A percentile compares a stretch with the other conserved stretches of the same genome.
Evolutionary conservation across 2,329 filamentous ascomycete genomes (phyloP).

Genomic region (Microcyclospora tardicrescens): DNA sequence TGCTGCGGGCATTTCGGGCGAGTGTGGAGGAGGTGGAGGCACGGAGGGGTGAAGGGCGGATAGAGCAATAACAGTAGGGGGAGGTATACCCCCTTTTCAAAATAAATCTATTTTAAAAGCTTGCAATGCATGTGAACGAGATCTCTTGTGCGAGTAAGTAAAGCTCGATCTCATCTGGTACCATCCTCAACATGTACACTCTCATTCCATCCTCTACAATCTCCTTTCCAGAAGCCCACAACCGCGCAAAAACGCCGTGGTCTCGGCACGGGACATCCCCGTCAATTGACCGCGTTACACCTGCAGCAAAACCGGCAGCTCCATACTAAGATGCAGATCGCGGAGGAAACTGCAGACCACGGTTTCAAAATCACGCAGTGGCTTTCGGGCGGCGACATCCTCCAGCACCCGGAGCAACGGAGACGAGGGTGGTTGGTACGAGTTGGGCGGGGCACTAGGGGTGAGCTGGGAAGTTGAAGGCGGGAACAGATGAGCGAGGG

Average conservation of each 20-base stretch:
- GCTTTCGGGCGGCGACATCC: conserved; percentile 16
- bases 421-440: conserved; percentile 12
- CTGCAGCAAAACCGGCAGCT: conserved; percentile 38
- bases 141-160: too few species aligned
- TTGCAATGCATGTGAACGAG: too few species aligned
- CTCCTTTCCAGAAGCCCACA: conserved; percentile 9
- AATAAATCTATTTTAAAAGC: too few species aligned
- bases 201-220: too few species aligned
- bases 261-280: conserved; percentile 27
- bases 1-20: too few species aligned
- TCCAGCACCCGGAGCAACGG: conserved; percentile 2
- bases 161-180: too few species aligned
- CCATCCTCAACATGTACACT: too few species aligned
- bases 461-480: background rate
- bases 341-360: conserved; percentile 30
- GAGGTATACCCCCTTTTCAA: too few species aligned
- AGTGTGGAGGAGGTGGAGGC: too few species aligned
- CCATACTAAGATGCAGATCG: conserved; percentile 29
- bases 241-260: conserved; percentile 21
- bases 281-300: conserved; percentile 36
- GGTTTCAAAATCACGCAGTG: conserved; percentile 27
- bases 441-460: conserved; percentile 6
- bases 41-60: too few species aligned
- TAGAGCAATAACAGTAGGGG: too few species aligned
- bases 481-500: conserved; percentile 18